These are phyloP conservation scores for Fraxinus angustifolia DNA, from an alignment of 305 asterid genomes.

Conservation along the genomic window DNA sequence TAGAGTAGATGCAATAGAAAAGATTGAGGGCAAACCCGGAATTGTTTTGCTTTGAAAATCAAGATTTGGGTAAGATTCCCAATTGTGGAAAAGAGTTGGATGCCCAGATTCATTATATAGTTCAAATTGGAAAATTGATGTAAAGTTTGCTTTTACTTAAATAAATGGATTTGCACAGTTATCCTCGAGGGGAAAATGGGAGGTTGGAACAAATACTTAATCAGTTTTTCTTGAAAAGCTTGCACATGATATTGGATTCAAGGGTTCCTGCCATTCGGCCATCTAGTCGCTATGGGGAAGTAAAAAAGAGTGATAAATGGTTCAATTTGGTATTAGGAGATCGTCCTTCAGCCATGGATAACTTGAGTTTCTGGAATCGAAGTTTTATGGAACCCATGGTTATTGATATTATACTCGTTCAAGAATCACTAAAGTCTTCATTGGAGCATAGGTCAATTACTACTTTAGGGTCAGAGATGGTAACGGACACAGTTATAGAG, in stretches of 20 bases:
- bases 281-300: constrained; percentile 51
- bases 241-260: constrained; percentile 83
- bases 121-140: constrained; percentile 16
- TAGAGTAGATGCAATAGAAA: constrained; percentile 4
- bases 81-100: constrained; percentile 13
- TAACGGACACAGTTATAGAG: constrained; percentile 68
- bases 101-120: constrained; percentile 13
- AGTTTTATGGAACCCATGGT: constrained; percentile 91
- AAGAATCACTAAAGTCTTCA: constrained; percentile 44
- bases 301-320: constrained; percentile 83
- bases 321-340: constrained; percentile 81
- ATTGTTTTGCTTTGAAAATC: not conserved
- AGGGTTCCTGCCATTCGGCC: constrained; percentile 80
- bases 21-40: not conserved
- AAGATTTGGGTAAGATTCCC: constrained; percentile 19
- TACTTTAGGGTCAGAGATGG: constrained; percentile 40
- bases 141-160: constrained; percentile 19
- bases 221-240: constrained; percentile 77
- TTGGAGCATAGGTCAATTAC: constrained; percentile 28
- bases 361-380: constrained; percentile 86
- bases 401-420: constrained; percentile 81
- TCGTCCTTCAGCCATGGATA: constrained; percentile 83
- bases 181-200: constrained; percentile 68
- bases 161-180: constrained; percentile 71
- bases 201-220: constrained; percentile 87